Evolutionary conservation across 1,284 basidiomycete genomes (phyloP).

Genomic region (Lignosus rhinocerotis): DNA sequence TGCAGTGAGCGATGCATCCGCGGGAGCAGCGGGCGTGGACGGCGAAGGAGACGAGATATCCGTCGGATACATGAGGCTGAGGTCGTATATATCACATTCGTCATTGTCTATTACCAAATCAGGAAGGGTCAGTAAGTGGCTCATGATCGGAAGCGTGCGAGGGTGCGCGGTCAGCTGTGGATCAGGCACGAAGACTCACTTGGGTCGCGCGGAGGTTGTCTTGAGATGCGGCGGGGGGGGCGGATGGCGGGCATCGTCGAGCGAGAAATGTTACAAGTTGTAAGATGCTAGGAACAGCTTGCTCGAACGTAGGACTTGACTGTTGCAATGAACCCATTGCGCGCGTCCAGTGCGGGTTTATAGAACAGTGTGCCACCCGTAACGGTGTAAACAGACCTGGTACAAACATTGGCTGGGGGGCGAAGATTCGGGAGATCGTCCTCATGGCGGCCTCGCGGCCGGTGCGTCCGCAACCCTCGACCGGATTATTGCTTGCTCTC

Average conservation of each 20-base stretch:
- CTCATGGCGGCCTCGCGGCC: slow-evolving; percentile 24
- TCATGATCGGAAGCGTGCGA: not conserved
- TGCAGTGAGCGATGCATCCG: not conserved
- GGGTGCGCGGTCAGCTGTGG: not conserved
- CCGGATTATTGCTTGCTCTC: slow-evolving; percentile 14
- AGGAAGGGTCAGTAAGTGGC: slow-evolving; percentile 4
- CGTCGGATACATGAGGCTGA: slow-evolving; percentile 17
- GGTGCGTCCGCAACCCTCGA: slow-evolving; percentile 5
- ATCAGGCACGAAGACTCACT: slow-evolving; percentile 16
- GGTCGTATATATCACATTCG: slow-evolving; percentile 19
- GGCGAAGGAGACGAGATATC: not conserved
- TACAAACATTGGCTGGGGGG: slow-evolving; percentile 4
- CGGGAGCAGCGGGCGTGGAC: slow-evolving; percentile 1
- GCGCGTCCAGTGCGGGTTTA: slow-evolving; percentile 12
- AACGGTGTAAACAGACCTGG: slow-evolving; percentile 18
- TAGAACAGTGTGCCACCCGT: slow-evolving; percentile 20
- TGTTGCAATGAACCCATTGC: slow-evolving; percentile 18
- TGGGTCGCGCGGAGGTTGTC: slow-evolving; percentile 34
- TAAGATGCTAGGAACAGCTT: slow-evolving; percentile 1
- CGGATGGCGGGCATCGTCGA: slow-evolving; percentile 37
- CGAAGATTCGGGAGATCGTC: slow-evolving; percentile 2
- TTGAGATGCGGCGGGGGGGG: slow-evolving; percentile 41
- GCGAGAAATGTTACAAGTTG: slow-evolving; percentile 1
- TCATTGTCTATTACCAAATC: slow-evolving; percentile 15
- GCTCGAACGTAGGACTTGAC: slow-evolving; percentile 13